A percentile compares a stretch with the other conserved stretches of the same genome.
phyloP scores from a whole-genome alignment of 257 asterid genomes.

The Fraxinus anomala region DNA sequence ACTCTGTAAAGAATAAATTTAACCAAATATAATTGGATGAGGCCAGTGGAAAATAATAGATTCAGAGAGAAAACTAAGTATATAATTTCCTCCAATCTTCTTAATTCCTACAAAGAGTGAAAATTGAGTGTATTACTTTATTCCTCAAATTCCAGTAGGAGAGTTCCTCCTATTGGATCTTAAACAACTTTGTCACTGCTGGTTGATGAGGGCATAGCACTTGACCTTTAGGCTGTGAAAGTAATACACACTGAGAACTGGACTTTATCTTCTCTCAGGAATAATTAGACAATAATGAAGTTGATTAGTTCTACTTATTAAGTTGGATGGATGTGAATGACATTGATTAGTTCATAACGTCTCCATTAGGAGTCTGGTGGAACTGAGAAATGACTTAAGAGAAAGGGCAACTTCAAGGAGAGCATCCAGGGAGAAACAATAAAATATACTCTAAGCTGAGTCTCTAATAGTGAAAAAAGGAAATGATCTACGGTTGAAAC shows the following conservation, averaged over 20 bases:
- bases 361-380: not conserved
- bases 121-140: not conserved
- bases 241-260: not conserved
- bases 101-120: not conserved
- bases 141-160: not conserved
- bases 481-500: not conserved
- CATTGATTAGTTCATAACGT: not conserved
- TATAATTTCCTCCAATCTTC: not conserved
- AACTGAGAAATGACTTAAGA: not conserved
- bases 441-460: not conserved
- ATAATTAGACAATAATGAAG: not conserved
- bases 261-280: not conserved
- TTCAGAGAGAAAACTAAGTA: not conserved
- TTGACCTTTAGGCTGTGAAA: not conserved
- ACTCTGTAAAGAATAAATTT: not conserved
- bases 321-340: not conserved
- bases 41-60: not conserved
- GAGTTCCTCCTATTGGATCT: not conserved
- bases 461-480: not conserved
- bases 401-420: not conserved
- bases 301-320: not conserved
- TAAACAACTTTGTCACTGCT: not conserved
- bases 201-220: not conserved
- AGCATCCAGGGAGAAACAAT: not conserved
- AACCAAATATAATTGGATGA: not conserved